Conservation (phyloP, 192 early-diverging fungal species). For the Dispira simplex region DNA sequence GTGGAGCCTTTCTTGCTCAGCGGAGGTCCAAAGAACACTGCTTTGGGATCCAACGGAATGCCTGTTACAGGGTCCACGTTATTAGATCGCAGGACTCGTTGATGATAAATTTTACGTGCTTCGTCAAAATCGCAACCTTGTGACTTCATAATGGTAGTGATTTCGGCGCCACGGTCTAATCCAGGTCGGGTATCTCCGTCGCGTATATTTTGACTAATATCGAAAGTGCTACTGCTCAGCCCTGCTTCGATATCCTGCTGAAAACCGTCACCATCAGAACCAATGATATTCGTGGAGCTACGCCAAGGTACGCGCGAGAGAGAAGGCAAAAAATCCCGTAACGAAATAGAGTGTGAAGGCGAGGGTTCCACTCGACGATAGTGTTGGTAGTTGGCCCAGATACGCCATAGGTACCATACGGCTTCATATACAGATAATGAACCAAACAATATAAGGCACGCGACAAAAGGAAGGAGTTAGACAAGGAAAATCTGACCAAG, state of each 20-base stretch:
- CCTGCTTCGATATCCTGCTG: conserved; percentile 8
- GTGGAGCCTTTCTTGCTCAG: too few relatives aligned
- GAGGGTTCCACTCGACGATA: neutral
- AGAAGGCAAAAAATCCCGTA: neutral
- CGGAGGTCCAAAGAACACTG: neutral
- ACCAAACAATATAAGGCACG: neutral
- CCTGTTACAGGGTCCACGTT: conserved; percentile 6
- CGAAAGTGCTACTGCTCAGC: conserved; percentile 1
- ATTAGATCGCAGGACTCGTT: neutral
- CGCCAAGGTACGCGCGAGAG: neutral
- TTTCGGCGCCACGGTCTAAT: conserved; percentile 1
- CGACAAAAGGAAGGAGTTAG: neutral
- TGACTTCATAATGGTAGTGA: neutral
- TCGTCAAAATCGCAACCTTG: conserved; percentile 9
- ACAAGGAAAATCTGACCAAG: neutral
- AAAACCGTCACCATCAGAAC: neutral
- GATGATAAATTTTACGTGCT: conserved; percentile 10
- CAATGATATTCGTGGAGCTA: too few relatives aligned
- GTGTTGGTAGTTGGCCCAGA: conserved; percentile 6
- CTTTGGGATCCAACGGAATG: conserved; percentile 10
- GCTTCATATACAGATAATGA: neutral
- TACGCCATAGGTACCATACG: conserved; percentile 6
- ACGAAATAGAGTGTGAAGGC: neutral
- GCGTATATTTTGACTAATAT: neutral
- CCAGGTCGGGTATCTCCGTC: conserved; percentile 3